A percentile compares a stretch with the other conserved stretches of the same genome.
phyloP scores from a whole-genome alignment of 805 yeast species.

The Candida caryicola region DNA sequence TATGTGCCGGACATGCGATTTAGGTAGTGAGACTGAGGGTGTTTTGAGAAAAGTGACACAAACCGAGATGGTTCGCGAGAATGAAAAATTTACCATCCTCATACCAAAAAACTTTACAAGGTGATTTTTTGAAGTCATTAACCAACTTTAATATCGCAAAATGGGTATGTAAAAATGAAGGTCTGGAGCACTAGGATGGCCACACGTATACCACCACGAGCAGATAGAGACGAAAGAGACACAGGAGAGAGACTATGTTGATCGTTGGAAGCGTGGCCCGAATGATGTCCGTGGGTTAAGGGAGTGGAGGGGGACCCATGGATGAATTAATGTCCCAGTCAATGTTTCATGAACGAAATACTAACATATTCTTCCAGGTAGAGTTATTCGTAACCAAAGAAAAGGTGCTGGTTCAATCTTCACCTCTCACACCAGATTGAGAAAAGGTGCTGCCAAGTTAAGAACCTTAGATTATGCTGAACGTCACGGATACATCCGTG shows the following conservation, averaged over 20 bases:
- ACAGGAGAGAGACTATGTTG: too few species aligned
- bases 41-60: too few species aligned
- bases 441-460: conserved; percentile 99
- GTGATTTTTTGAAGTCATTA: conserved; percentile 1
- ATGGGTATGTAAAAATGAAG: conserved; percentile 13
- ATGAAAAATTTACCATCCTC: background rate
- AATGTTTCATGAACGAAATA: too few species aligned
- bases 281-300: too few species aligned
- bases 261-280: too few species aligned
- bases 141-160: conserved; percentile 14
- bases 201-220: too few species aligned
- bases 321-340: too few species aligned
- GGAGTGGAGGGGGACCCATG: too few species aligned
- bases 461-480: conserved; percentile 99
- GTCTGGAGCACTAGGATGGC: too few species aligned
- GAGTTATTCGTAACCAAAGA: conserved; percentile 99
- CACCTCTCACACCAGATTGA: conserved; percentile 99
- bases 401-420: conserved; percentile 99
- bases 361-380: conserved; percentile 54
- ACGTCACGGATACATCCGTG: conserved; percentile 99
- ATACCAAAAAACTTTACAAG: background rate
- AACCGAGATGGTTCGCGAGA: background rate
- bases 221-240: too few species aligned
- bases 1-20: too few species aligned
- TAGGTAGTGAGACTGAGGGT: too few species aligned